phyloP scores from a whole-genome alignment of 768 basidiomycete species.

The Polyporus arcularius region DNA sequence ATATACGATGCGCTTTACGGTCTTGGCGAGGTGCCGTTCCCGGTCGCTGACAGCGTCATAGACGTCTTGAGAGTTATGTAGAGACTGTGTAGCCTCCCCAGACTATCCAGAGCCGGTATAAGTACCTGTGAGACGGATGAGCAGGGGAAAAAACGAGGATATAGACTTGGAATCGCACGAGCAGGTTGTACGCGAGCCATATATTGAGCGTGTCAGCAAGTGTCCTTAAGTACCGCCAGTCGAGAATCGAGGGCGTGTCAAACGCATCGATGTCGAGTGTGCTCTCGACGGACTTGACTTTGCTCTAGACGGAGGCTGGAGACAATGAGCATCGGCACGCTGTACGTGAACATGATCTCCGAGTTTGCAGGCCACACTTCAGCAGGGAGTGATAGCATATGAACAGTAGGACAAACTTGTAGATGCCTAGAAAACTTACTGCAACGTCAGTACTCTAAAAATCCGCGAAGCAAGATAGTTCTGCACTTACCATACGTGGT shows the following conservation, averaged over 20 bases:
- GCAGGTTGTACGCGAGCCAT: constrained; percentile 2
- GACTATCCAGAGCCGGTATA: background rate
- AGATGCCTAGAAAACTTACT: no score
- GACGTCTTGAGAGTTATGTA: background rate
- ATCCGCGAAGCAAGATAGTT: no score
- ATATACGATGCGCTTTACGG: background rate
- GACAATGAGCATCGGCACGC: background rate
- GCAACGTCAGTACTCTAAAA: no score
- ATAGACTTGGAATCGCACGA: background rate
- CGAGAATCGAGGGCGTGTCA: background rate
- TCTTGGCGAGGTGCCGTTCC: constrained; percentile 3
- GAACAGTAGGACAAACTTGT: no score
- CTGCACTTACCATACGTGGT: no score
- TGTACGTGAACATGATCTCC: background rate
- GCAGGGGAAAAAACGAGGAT: no score
- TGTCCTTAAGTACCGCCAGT: constrained; percentile 4
- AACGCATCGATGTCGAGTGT: background rate
- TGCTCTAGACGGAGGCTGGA: background rate
- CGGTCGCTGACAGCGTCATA: background rate
- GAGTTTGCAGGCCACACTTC: no score
- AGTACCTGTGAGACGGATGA: no score
- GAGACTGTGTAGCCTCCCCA: background rate
- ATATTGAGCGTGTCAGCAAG: background rate
- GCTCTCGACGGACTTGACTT: constrained; percentile 2
- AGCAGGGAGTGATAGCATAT: no score